These are phyloP conservation scores for Diddensiella santjacobensis DNA, from an alignment of 805 yeast species.

Conservation along the genomic window DNA sequence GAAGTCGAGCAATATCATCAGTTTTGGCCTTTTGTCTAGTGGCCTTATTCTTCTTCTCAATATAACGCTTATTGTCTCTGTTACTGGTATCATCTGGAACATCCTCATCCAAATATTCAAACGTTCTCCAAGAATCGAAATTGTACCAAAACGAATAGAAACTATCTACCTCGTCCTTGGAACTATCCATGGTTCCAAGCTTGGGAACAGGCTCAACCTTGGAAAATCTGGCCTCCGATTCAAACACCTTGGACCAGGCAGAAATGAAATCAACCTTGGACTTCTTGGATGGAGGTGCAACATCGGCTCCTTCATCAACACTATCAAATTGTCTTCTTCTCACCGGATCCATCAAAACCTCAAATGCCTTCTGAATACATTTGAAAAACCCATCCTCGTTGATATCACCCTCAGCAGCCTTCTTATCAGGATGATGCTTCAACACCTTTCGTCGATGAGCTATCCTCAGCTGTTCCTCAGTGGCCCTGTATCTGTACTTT, in stretches of 20 bases:
- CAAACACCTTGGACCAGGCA: slow-evolving; percentile 92
- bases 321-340: slow-evolving; percentile 95
- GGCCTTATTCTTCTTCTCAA: slow-evolving; percentile 95
- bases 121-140: slow-evolving; percentile 97
- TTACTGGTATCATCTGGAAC: slow-evolving; percentile 98
- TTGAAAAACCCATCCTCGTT: slow-evolving; percentile 93
- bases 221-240: slow-evolving; percentile 85
- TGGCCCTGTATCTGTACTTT: slow-evolving; percentile 85
- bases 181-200: slow-evolving; percentile 63
- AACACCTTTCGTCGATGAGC: slow-evolving; percentile 96
- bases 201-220: slow-evolving; percentile 84
- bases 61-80: slow-evolving; percentile 98
- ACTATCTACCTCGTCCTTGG: slow-evolving; percentile 77
- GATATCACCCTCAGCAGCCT: slow-evolving; percentile 75
- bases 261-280: slow-evolving; percentile 76
- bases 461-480: slow-evolving; percentile 87
- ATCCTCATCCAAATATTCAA: slow-evolving; percentile 97
- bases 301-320: slow-evolving; percentile 86
- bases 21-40: slow-evolving; percentile 97
- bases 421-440: slow-evolving; percentile 98
- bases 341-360: slow-evolving; percentile 75
- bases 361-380: slow-evolving; percentile 95
- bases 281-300: slow-evolving; percentile 65
- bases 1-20: slow-evolving; percentile 88
- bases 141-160: slow-evolving; percentile 92